Percentiles rank a stretch among this genome's conserved stretches.
Conservation (phyloP, 352 stramenopile species). For the Elongisporangium anandrum region DNA sequence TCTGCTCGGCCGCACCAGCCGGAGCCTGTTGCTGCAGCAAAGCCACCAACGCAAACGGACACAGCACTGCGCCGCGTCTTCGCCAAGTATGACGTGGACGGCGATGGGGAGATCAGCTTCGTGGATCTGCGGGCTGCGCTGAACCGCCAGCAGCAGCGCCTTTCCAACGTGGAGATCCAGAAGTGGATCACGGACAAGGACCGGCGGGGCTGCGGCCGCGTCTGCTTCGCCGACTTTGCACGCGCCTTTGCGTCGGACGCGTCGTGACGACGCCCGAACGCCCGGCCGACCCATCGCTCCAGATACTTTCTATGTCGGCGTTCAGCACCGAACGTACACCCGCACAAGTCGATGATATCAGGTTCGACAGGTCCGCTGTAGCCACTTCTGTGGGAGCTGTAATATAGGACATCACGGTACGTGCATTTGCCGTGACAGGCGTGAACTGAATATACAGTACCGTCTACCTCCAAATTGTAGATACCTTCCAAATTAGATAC, state of each 20-base stretch:
- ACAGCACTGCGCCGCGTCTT: slow-evolving; percentile 32
- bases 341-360: background rate
- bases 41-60: background rate
- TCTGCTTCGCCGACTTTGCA: slow-evolving; percentile 40
- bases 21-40: background rate
- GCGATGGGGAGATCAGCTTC: slow-evolving; percentile 44
- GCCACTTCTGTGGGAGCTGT: background rate
- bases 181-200: slow-evolving; percentile 53
- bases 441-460: background rate
- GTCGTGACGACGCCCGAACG: background rate
- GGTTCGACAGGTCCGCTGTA: background rate
- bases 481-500: background rate
- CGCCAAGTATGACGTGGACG: slow-evolving; percentile 43
- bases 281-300: background rate
- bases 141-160: slow-evolving; percentile 10
- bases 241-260: slow-evolving; percentile 13
- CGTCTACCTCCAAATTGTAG: background rate
- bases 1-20: background rate
- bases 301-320: background rate
- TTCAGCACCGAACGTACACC: background rate
- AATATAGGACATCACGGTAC: background rate
- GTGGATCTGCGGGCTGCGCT: slow-evolving; percentile 39
- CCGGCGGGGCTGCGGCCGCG: slow-evolving; percentile 27
- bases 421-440: background rate
- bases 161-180: slow-evolving; percentile 41